Evolutionary conservation across 1,139 yeast species (phyloP), one percentile per base, ranked within the genome.

Genomic region (Taphrina deformans): DNA sequence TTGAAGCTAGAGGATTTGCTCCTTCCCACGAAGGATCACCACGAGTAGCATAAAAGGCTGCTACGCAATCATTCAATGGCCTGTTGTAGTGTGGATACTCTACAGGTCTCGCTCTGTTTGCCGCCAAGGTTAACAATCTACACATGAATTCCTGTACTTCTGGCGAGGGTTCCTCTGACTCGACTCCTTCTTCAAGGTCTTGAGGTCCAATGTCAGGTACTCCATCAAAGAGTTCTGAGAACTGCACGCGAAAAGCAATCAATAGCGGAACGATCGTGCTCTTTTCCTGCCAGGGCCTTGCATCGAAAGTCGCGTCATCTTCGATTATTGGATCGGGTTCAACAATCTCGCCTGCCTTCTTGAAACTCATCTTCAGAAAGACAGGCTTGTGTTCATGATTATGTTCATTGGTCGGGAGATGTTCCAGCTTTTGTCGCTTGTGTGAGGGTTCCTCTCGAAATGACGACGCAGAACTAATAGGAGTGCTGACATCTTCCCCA

Each of bases 31-130:
- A 65, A 44, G 68, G 73, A 69, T 51, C 73, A 2, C 65, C 65
- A 16, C 60, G 33, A 18, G 55, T 40, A 9, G 65, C 29, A 18
- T 31, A 27, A 31, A 29, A 21, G 18, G 27, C 62, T 12, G 46
- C 56, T n/a, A 55, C 63, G n/a, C 53, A 56, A 29, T 55, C 63
- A 35, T 35, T 31, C 12, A 58, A 29, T 1, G 62, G 53, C 16
- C 62, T 41, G 26, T 62, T 62, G 46, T 56, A 58, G 27, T 56
- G 63, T 6, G 58, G 65, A 31, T 63, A 66, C 70, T 78, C 80
- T 55, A 78, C 73, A 40, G 75, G 75, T 69, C 76, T 77, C 61
- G 76, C 76, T 46, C 80, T 74, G 66, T 78, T 78, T 41, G 78
- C 71, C 27, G 75, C 74, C 14, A 78, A 72, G 3, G 74, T 71